Conservation (phyloP, 2,329 filamentous ascomycete species). For the Lecanoromycetidae sp. region DNA sequence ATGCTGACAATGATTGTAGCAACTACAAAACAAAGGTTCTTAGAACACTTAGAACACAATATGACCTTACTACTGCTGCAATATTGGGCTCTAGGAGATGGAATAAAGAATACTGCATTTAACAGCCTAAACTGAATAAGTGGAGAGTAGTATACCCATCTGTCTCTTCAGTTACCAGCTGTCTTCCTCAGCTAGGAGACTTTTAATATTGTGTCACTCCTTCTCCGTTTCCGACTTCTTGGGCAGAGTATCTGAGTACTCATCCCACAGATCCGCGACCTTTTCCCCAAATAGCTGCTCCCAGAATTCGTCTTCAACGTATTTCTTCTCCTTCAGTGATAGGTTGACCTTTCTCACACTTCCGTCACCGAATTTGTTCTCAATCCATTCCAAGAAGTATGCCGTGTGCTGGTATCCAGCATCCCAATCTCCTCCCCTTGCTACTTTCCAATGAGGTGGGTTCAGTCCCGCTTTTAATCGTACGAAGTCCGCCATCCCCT, state of each 20-base stretch:
- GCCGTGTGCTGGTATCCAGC: conserved; percentile 81
- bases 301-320: conserved; percentile 58
- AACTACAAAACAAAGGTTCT: no score
- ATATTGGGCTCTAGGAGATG: no score
- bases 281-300: conserved; percentile 51
- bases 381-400: conserved; percentile 81
- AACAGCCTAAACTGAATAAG: no score
- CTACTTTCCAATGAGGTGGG: conserved; percentile 72
- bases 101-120: no score
- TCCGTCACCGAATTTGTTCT: conserved; percentile 45
- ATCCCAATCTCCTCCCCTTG: conserved; percentile 59
- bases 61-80: no score
- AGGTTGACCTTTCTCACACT: conserved; percentile 37
- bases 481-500: conserved; percentile 91
- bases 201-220: not conserved
- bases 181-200: no score
- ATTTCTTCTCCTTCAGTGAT: conserved; percentile 48
- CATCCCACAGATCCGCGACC: conserved; percentile 60
- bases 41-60: no score
- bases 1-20: no score
- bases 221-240: not conserved
- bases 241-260: conserved; percentile 47
- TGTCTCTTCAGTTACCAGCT: no score
- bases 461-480: conserved; percentile 58
- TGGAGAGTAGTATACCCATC: no score